Evolutionary conservation across 768 basidiomycete species (phyloP).

Genomic region (Boletus rubescentipes): DNA sequence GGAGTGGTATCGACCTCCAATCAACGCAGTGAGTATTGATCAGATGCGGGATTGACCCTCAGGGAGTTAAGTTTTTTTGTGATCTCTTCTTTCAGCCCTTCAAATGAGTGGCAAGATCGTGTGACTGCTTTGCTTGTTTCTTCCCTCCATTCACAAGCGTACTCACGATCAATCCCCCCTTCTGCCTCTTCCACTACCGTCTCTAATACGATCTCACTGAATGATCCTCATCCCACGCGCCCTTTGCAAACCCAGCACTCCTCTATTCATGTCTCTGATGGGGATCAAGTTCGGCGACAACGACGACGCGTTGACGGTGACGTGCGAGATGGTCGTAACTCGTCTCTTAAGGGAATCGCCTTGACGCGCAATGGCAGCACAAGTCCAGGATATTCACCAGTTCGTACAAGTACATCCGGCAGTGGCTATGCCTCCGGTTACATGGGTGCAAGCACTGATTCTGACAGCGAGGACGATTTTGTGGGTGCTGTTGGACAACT

Average conservation of each 20-base stretch:
- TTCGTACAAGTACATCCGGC: constrained; percentile 11
- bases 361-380: constrained; percentile 15
- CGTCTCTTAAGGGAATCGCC: constrained; percentile 8
- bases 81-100: constrained; percentile 49
- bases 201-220: constrained; percentile 10
- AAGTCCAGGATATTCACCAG: constrained; percentile 20
- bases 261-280: constrained; percentile 16
- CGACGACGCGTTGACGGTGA: constrained; percentile 44
- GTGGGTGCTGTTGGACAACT: constrained; percentile 81
- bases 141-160: constrained; percentile 16
- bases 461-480: constrained; percentile 45
- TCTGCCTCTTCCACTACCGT: background rate
- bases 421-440: constrained; percentile 25
- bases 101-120: constrained; percentile 81
- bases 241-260: constrained; percentile 6
- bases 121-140: constrained; percentile 37
- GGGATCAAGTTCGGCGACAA: constrained; percentile 44
- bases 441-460: constrained; percentile 33
- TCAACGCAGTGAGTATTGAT: constrained; percentile 58
- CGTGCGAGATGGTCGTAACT: background rate
- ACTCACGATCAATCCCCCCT: background rate
- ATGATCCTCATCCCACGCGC: constrained; percentile 12
- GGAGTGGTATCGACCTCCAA: constrained; percentile 40
- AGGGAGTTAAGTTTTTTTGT: constrained; percentile 1
- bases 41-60: background rate